Conservation (phyloP, 345 rosid species). For the Isatis tinctoria region DNA sequence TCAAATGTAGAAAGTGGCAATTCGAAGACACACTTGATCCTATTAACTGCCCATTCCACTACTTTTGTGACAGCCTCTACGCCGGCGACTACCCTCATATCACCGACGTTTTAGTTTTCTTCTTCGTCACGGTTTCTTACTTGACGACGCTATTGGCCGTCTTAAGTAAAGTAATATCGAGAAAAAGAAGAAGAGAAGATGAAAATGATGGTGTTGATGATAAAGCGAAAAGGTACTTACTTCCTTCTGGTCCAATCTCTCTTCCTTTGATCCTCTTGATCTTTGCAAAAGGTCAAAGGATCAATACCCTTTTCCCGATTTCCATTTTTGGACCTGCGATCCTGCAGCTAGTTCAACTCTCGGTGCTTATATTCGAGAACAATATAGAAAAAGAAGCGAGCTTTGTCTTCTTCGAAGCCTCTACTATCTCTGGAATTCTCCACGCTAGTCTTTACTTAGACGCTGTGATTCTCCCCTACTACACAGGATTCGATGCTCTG, state of each 20-base stretch:
- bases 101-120: constrained; percentile 44
- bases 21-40: constrained; percentile 83
- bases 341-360: constrained; percentile 54
- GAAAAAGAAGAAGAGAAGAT: constrained; percentile 22
- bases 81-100: constrained; percentile 48
- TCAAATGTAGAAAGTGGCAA: constrained; percentile 80
- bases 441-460: constrained; percentile 77
- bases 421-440: constrained; percentile 71
- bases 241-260: constrained; percentile 67
- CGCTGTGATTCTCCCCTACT: constrained; percentile 68
- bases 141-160: constrained; percentile 41
- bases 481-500: constrained; percentile 81
- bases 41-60: constrained; percentile 68
- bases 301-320: constrained; percentile 57
- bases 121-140: constrained; percentile 43
- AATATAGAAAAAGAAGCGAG: constrained; percentile 46
- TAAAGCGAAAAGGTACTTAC: constrained; percentile 45
- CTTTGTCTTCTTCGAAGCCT: constrained; percentile 64
- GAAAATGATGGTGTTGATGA: constrained; percentile 3
- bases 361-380: constrained; percentile 53
- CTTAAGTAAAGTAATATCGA: constrained; percentile 34
- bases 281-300: constrained; percentile 66
- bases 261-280: constrained; percentile 59
- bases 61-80: constrained; percentile 68
- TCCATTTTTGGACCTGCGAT: constrained; percentile 62